Evolutionary conservation across 306 rosid species (phyloP).

Genomic region (Quercus agrifolia): DNA sequence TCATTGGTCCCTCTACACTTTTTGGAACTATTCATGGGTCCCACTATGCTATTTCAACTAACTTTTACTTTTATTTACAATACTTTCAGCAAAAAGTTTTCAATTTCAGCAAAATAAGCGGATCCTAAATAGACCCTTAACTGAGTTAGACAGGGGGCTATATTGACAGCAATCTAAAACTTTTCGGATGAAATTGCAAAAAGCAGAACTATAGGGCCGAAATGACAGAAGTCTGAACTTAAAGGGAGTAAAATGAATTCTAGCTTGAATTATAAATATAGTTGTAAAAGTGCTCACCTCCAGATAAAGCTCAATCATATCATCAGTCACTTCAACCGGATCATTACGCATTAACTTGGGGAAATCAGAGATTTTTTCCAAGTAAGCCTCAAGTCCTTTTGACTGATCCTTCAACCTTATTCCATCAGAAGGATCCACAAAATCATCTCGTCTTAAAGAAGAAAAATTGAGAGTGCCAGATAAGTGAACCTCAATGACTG

Average conservation of each 20-base stretch:
- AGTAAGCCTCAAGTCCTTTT: conserved; percentile 57
- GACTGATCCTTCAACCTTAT: conserved; percentile 45
- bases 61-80: too few species aligned
- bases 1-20: too few species aligned
- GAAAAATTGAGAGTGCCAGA: conserved; percentile 74
- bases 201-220: too few species aligned
- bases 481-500: conserved; percentile 80
- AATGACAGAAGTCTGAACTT: too few species aligned
- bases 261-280: conserved; percentile 2
- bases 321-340: conserved; percentile 76
- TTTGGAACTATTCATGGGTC: too few species aligned
- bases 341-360: conserved; percentile 74
- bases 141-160: too few species aligned
- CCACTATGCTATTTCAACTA: too few species aligned
- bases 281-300: conserved; percentile 55
- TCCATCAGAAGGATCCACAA: conserved; percentile 27
- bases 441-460: conserved; percentile 47
- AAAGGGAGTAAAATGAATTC: neutral
- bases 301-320: conserved; percentile 89
- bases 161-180: too few species aligned
- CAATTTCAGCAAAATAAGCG: too few species aligned
- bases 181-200: too few species aligned
- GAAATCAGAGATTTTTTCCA: conserved; percentile 68
- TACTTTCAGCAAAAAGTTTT: too few species aligned
- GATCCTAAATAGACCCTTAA: too few species aligned